Evolutionary conservation across 2,329 filamentous ascomycete genomes (phyloP), one percentile per base, ranked within the genome.

Genomic region (Fusarium keratoplasticum): DNA sequence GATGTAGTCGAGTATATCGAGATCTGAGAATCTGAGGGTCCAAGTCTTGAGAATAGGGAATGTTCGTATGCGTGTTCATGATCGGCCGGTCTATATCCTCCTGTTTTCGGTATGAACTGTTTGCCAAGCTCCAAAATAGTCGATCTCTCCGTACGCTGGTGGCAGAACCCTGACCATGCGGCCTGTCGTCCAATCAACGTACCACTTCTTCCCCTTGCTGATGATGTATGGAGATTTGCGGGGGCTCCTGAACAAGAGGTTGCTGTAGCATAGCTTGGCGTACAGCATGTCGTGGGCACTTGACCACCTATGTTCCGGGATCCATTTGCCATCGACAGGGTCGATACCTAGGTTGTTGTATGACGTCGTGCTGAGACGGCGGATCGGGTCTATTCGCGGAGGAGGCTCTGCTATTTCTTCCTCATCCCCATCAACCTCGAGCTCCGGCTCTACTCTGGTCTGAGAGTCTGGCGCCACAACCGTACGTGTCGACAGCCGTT

Each of bases 211-310:
- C 47, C 88, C 89, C 71, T 87, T 86, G 79, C 84, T 84, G 76
- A 91, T 86, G 66, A 91, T 86, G 73, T 88, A 88, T 76, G 89
- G 88, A 69, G 85, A 88, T 78, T 90, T 90, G 61, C 89, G 83
- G 27, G 89, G 89, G 67, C 86, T 88, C 66, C 87, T 84, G 78
- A 88, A 89, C 27, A 89, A 83, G 11, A 91, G 82, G 59, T 89
- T 87, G n/a, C 87, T 86, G 79, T 90, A 90, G 80, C 89, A 91
- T 11, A 89, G 83, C 79, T 88, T 89, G 61, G 89, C 89, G 69
- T 91, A 91, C 31, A 90, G 82, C 80, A 89, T 84, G 74, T 91
- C 89, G 80, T 90, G 89, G 36, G 85, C 85, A 52, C 82, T 81
- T 7, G 87, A 87, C 89, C 89, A 90, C 61, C 83, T 81, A 75